Evolutionary conservation across 208 protist genomes (phyloP).

Genomic region (Acanthamoeba lenticulata): DNA sequence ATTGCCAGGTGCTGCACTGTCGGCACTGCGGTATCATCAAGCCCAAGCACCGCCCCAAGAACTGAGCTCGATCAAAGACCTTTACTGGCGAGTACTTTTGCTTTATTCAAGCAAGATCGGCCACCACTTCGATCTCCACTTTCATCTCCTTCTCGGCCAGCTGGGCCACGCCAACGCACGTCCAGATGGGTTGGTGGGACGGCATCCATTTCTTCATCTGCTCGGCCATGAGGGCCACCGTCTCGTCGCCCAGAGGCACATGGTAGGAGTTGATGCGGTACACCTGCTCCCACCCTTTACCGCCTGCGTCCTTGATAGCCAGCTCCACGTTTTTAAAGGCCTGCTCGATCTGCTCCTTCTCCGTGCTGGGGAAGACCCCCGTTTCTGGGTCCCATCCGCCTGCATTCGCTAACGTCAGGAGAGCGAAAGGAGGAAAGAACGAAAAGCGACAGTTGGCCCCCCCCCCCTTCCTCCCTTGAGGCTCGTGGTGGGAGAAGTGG

Average conservation of each 20-base stretch:
- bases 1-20: slow-evolving; percentile 46
- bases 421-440: background rate
- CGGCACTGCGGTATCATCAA: slow-evolving; percentile 57
- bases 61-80: background rate
- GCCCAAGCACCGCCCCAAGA: slow-evolving; percentile 2
- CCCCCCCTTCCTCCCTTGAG: no score
- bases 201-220: slow-evolving; percentile 57
- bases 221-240: background rate
- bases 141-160: slow-evolving; percentile 14
- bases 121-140: slow-evolving; percentile 42
- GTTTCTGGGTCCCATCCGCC: slow-evolving; percentile 52
- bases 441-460: no score
- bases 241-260: background rate
- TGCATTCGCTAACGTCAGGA: background rate
- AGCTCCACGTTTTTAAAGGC: slow-evolving; percentile 55
- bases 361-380: background rate
- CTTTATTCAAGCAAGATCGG: background rate
- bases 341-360: slow-evolving; percentile 34
- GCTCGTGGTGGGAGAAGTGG: background rate
- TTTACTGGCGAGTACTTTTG: background rate
- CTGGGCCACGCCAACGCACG: slow-evolving; percentile 1
- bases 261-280: slow-evolving; percentile 54
- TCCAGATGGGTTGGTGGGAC: slow-evolving; percentile 28
- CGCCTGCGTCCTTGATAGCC: slow-evolving; percentile 4
- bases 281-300: slow-evolving; percentile 17